A percentile compares a stretch with the other conserved stretches of the same genome.
Conservation (phyloP, 202 grass and related monocot genomes). For the Dendrocalamus latiflorus region DNA sequence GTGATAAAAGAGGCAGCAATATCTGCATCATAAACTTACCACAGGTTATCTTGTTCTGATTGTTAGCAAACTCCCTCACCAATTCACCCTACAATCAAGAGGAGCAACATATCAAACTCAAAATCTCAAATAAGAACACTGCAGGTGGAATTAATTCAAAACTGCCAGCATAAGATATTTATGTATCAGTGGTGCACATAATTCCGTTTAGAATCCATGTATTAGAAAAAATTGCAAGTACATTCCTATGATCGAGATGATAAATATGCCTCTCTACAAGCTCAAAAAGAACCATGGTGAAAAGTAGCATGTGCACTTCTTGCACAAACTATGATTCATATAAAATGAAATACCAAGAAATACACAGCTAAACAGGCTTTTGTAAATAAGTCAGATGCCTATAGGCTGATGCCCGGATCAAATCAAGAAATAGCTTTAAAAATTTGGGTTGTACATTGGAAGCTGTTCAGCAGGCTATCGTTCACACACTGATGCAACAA, state of each 20-base stretch:
- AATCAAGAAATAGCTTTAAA: not conserved
- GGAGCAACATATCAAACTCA: conserved; percentile 24
- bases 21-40: conserved; percentile 59
- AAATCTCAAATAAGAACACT: not conserved
- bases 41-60: conserved; percentile 66
- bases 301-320: conserved; percentile 1
- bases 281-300: not conserved
- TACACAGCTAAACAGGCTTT: not conserved
- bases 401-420: not conserved
- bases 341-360: not conserved
- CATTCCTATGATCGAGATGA: not conserved
- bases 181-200: conserved; percentile 2
- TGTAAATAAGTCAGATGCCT: not conserved
- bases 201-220: not conserved
- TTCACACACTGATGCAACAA: not conserved
- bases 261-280: not conserved
- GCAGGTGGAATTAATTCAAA: conserved; percentile 3
- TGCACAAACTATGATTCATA: conserved; percentile 5
- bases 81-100: conserved; percentile 68
- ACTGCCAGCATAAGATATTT: not conserved
- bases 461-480: not conserved
- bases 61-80: conserved; percentile 78
- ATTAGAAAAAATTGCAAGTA: not conserved
- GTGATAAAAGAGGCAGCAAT: not conserved
- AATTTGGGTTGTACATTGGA: not conserved